A percentile compares a stretch with the other conserved stretches of the same genome.
These are phyloP conservation scores for Sungouiozyma ichnusensis DNA, from an alignment of 805 yeast genomes.

Conservation along the genomic window DNA sequence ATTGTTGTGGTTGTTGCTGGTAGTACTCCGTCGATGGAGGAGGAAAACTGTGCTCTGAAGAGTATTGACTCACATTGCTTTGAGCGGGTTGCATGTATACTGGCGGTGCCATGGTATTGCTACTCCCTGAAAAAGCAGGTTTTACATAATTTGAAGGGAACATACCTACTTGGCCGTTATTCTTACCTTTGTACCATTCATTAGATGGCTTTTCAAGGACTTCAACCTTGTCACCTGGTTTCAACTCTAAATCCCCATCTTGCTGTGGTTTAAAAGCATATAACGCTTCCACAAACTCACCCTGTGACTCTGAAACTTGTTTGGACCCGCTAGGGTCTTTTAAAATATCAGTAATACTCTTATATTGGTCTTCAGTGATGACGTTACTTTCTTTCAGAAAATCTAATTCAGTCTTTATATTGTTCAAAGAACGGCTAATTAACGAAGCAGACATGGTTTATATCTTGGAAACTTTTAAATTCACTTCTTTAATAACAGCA, in stretches of 20 bases:
- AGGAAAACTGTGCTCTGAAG: conserved; percentile 31
- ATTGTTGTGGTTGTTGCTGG: conserved; percentile 31
- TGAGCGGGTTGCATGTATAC: conserved; percentile 5
- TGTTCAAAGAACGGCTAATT: conserved; percentile 69
- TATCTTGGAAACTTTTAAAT: too few species aligned
- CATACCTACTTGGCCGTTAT: conserved; percentile 56
- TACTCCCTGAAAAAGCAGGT: conserved; percentile 18
- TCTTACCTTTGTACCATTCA: conserved; percentile 87
- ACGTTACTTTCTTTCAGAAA: conserved; percentile 68
- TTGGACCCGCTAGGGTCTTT: conserved; percentile 43
- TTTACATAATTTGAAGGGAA: conserved; percentile 85
- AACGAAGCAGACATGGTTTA: conserved; percentile 41
- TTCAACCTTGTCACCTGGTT: conserved; percentile 56
- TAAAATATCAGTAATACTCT: conserved; percentile 31
- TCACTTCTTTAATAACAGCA: background rate
- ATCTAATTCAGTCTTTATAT: conserved; percentile 69
- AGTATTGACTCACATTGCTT: conserved; percentile 1
- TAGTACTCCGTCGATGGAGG: conserved; percentile 42
- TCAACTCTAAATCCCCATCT: conserved; percentile 57
- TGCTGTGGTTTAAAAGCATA: conserved; percentile 71
- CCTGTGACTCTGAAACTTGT: conserved; percentile 3
- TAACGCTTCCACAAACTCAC: conserved; percentile 50
- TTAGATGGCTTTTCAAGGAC: conserved; percentile 64
- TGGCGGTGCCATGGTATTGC: conserved; percentile 16
- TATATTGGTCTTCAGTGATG: conserved; percentile 45